A percentile compares a stretch with the other conserved stretches of the same genome.
These are phyloP conservation scores for Rhizopogon vinicolor DNA, from an alignment of 768 basidiomycete species.

Conservation along the genomic window DNA sequence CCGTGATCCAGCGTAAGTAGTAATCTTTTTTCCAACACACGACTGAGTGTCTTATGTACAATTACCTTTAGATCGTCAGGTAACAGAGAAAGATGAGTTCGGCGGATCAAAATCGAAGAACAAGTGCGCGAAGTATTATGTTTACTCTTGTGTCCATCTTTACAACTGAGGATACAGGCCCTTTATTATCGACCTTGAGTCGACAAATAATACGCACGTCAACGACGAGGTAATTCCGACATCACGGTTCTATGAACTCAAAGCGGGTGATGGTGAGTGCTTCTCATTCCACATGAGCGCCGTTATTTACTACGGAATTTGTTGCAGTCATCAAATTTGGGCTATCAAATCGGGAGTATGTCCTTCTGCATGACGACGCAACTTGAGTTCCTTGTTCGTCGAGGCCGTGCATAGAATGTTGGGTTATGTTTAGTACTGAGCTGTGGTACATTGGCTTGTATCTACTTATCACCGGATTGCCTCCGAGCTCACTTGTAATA, in stretches of 20 bases:
- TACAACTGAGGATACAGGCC: conserved; percentile 50
- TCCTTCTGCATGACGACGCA: conserved; percentile 78
- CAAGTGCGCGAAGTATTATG: conserved; percentile 56
- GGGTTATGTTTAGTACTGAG: neutral
- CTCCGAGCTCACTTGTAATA: neutral
- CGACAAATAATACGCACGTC: conserved; percentile 94
- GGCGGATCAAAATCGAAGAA: conserved; percentile 71
- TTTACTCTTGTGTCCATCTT: conserved; percentile 3
- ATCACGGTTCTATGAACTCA: conserved; percentile 84
- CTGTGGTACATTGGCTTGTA: neutral
- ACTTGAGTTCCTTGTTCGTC: conserved; percentile 21
- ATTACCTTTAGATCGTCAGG: conserved; percentile 59
- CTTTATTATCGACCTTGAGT: conserved; percentile 96
- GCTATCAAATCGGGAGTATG: conserved; percentile 76
- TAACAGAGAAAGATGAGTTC: conserved; percentile 84
- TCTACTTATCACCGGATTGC: neutral
- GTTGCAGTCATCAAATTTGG: conserved; percentile 80
- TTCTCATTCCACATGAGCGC: neutral
- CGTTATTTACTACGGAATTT: conserved; percentile 6
- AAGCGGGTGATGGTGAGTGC: conserved; percentile 68
- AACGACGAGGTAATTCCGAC: conserved; percentile 84
- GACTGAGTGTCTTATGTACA: conserved; percentile 3
- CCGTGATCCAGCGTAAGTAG: conserved; percentile 83
- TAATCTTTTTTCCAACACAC: neutral
- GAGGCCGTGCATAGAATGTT: neutral